Conservation (phyloP, 2,329 filamentous ascomycete genomes). For the Penicillium sp. region DNA sequence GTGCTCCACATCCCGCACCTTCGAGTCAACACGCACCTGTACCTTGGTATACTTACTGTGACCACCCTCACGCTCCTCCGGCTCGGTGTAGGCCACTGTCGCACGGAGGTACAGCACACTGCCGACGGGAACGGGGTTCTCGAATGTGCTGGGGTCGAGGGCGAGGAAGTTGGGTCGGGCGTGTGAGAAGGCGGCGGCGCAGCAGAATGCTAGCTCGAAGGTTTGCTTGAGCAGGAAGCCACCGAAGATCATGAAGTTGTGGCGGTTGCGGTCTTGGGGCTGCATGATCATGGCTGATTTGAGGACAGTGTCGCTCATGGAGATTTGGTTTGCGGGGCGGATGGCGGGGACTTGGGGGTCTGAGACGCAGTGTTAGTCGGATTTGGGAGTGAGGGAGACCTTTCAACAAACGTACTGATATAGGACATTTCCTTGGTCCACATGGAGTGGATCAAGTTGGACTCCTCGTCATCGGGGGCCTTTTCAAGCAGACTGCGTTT, state of each 20-base stretch:
- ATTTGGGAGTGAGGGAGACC: background rate
- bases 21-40: slow-evolving; percentile 73
- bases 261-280: slow-evolving; percentile 71
- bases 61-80: slow-evolving; percentile 53
- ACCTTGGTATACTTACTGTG: slow-evolving; percentile 64
- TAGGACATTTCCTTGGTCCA: slow-evolving; percentile 73
- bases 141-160: slow-evolving; percentile 75
- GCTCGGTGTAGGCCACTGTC: slow-evolving; percentile 74
- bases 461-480: slow-evolving; percentile 73
- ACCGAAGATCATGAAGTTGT: slow-evolving; percentile 81
- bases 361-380: slow-evolving; percentile 20
- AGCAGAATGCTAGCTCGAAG: slow-evolving; percentile 78
- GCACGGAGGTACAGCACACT: slow-evolving; percentile 76
- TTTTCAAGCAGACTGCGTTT: slow-evolving; percentile 67
- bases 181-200: slow-evolving; percentile 73
- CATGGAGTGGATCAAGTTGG: slow-evolving; percentile 73
- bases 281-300: slow-evolving; percentile 76
- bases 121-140: slow-evolving; percentile 76
- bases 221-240: slow-evolving; percentile 76
- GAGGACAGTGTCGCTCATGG: slow-evolving; percentile 68
- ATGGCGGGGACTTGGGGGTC: slow-evolving; percentile 62
- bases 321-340: slow-evolving; percentile 63
- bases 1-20: slow-evolving; percentile 74
- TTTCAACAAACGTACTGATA: slow-evolving; percentile 53
- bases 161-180: slow-evolving; percentile 73